phyloP scores from a whole-genome alignment of 306 rosid genomes.

The Prunus fruticosa region DNA sequence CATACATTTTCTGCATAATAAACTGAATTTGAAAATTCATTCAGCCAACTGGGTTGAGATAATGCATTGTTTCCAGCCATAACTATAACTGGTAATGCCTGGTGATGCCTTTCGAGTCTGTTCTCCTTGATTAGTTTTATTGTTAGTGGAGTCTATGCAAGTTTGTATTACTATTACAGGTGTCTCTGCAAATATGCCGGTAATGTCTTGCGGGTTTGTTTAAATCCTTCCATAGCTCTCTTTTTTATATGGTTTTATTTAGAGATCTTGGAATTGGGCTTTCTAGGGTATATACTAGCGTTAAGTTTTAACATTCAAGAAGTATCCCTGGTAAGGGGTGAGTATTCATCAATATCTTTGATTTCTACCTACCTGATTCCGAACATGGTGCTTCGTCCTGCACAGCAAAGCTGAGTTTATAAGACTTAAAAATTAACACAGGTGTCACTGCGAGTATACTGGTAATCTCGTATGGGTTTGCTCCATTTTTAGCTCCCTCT shows the following conservation, averaged over 20 bases:
- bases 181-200: slow-evolving; percentile 10
- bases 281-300: slow-evolving; percentile 31
- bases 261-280: slow-evolving; percentile 39
- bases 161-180: slow-evolving; percentile 22
- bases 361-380: slow-evolving; percentile 43
- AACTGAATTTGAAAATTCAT: slow-evolving; percentile 3
- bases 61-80: slow-evolving; percentile 1
- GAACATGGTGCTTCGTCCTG: slow-evolving; percentile 50
- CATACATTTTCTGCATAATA: not conserved
- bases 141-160: slow-evolving; percentile 17
- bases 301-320: slow-evolving; percentile 32
- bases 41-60: slow-evolving; percentile 19
- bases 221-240: not conserved
- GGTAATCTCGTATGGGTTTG: slow-evolving; percentile 33
- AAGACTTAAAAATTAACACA: slow-evolving; percentile 26
- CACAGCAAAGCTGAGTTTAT: slow-evolving; percentile 41
- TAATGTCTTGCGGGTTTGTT: slow-evolving; percentile 18
- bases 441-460: slow-evolving; percentile 29
- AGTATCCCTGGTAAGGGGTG: slow-evolving; percentile 70
- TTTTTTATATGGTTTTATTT: not conserved
- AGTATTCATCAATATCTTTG: slow-evolving; percentile 28
- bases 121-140: slow-evolving; percentile 14
- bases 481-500: slow-evolving; percentile 26
- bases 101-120: slow-evolving; percentile 1
- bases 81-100: slow-evolving; percentile 15